Percentiles rank a stretch among this genome's conserved stretches.
Conservation (phyloP, 208 protist species). For the Kentomonas sorsogonicus region DNA sequence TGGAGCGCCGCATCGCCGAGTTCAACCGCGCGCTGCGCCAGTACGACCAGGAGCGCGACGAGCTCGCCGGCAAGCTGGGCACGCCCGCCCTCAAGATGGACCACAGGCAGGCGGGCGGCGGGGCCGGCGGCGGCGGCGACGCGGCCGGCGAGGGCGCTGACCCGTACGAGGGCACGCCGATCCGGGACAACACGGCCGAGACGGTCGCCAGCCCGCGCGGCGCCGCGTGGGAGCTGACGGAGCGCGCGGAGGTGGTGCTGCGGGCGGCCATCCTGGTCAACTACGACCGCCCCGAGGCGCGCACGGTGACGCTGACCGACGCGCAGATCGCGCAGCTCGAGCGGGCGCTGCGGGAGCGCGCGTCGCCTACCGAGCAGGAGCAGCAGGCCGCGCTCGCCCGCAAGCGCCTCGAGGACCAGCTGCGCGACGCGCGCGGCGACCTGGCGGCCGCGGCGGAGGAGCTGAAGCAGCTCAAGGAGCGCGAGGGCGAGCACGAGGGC, state of each 20-base stretch:
- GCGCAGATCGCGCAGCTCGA: constrained; percentile 29
- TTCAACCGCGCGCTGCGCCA: constrained; percentile 13
- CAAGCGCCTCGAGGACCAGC: constrained; percentile 18
- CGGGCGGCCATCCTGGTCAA: constrained; percentile 25
- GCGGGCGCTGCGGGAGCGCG: constrained; percentile 20
- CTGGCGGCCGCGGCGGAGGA: constrained; percentile 19
- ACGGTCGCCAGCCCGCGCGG: neutral
- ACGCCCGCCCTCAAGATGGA: neutral
- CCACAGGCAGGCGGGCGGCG: neutral
- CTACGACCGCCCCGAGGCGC: constrained; percentile 27
- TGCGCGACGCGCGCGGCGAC: constrained; percentile 26
- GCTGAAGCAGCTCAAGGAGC: constrained; percentile 14
- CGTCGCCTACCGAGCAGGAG: constrained; percentile 17
- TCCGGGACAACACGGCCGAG: no score
- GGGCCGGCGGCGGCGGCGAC: no score
- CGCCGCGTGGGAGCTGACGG: constrained; percentile 17
- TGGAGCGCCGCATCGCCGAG: constrained; percentile 15
- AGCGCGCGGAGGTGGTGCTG: constrained; percentile 16
- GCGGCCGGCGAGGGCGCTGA: no score
- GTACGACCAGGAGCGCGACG: constrained; percentile 17
- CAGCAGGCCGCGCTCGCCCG: constrained; percentile 18
- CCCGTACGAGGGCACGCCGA: no score
- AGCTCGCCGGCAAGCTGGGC: constrained; percentile 5
- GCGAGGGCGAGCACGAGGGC: neutral
- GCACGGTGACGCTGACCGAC: constrained; percentile 24